Evolutionary conservation across 2,329 filamentous ascomycete species (phyloP).

Genomic region (Fusarium nurragi): DNA sequence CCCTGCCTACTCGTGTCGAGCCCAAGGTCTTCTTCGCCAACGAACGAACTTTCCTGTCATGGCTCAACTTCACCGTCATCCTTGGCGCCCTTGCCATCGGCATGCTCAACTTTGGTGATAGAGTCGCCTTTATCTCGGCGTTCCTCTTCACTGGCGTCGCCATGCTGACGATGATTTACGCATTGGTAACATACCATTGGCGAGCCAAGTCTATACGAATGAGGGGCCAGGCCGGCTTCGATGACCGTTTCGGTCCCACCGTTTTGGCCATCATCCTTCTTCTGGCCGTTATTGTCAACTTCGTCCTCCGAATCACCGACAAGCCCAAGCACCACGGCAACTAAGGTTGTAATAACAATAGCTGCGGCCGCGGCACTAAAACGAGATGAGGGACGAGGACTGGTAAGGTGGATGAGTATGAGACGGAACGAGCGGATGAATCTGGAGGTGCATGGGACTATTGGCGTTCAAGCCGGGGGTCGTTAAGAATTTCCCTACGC

Average conservation of each 20-base stretch:
- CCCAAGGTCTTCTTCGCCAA: slow-evolving; percentile 99
- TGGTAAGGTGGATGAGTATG: neutral
- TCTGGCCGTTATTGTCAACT: slow-evolving; percentile 94
- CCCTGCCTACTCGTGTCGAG: slow-evolving; percentile 96
- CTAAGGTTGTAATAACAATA: slow-evolving; percentile 9
- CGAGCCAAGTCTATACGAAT: slow-evolving; percentile 90
- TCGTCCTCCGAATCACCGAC: slow-evolving; percentile 77
- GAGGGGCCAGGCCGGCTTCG: slow-evolving; percentile 93
- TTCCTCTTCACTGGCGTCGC: slow-evolving; percentile 94
- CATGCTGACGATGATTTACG: slow-evolving; percentile 95
- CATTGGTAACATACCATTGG: slow-evolving; percentile 96
- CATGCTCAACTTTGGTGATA: slow-evolving; percentile 97
- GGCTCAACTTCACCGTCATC: slow-evolving; percentile 99
- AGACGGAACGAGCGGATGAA: neutral
- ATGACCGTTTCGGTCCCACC: slow-evolving; percentile 94
- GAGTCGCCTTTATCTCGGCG: slow-evolving; percentile 90
- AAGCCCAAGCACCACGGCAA: slow-evolving; percentile 51
- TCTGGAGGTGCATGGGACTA: slow-evolving; percentile 19
- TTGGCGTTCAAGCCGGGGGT: slow-evolving; percentile 37
- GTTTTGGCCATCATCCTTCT: slow-evolving; percentile 87
- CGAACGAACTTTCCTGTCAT: slow-evolving; percentile 98
- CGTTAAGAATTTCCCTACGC: slow-evolving; percentile 26
- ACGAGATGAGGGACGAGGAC: neutral
- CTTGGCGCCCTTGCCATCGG: slow-evolving; percentile 95
- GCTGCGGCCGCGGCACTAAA: neutral